Percentiles rank a stretch among this genome's conserved stretches.
Conservation (phyloP, 495 filamentous ascomycete genomes). For the Rhypophila decipiens region DNA sequence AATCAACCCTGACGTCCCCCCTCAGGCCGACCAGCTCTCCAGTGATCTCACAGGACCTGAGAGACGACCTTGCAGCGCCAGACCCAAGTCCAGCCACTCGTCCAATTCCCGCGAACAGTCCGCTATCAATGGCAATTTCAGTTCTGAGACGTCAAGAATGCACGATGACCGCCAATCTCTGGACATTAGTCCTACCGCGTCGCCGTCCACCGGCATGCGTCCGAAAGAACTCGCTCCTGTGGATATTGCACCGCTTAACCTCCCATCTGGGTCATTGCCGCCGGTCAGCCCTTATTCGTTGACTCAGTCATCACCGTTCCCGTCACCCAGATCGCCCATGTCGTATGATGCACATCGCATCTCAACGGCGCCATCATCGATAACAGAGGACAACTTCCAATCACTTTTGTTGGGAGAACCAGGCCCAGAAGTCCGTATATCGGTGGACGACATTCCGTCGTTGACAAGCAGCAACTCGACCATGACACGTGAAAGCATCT, state of each 20-base stretch:
- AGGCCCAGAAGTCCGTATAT: conserved; percentile 60
- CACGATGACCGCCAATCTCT: conserved; percentile 2
- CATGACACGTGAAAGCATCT: conserved; percentile 60
- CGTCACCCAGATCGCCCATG: conserved; percentile 52
- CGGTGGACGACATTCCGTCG: conserved; percentile 82
- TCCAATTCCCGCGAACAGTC: conserved; percentile 36
- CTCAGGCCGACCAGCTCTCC: too few relatives aligned
- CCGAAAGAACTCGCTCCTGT: conserved; percentile 52
- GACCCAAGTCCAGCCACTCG: conserved; percentile 32
- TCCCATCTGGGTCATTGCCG: conserved; percentile 38
- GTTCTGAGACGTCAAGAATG: conserved; percentile 15
- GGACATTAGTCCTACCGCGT: conserved; percentile 32
- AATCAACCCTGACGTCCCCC: too few relatives aligned
- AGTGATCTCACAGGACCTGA: too few relatives aligned
- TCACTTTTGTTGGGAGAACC: conserved; percentile 57
- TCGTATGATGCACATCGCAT: conserved; percentile 65
- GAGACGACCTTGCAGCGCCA: conserved; percentile 8
- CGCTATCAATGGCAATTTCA: conserved; percentile 23
- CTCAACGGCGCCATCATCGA: conserved; percentile 63
- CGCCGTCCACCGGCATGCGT: conserved; percentile 46
- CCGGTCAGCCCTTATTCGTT: conserved; percentile 48
- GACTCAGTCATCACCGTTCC: conserved; percentile 49
- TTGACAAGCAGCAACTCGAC: conserved; percentile 82
- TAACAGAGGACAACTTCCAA: conserved; percentile 61
- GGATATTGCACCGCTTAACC: conserved; percentile 39